These are phyloP conservation scores for Termitomyces sp. DNA, from an alignment of 768 basidiomycete species.

Conservation along the genomic window DNA sequence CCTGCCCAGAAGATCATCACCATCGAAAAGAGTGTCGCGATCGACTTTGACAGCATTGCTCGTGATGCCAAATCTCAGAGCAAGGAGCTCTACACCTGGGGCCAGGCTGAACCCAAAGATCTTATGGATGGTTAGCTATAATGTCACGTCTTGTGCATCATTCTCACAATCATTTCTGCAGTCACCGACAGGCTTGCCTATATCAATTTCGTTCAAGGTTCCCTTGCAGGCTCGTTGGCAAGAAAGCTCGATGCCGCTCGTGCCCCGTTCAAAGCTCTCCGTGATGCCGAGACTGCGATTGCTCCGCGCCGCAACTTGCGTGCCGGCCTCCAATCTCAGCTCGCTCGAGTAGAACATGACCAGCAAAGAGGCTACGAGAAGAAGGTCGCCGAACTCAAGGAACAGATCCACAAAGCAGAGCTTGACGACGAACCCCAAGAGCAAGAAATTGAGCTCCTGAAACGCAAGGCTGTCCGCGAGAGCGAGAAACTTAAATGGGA, in stretches of 20 bases:
- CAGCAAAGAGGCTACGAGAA: slow-evolving; percentile 60
- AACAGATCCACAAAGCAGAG: slow-evolving; percentile 62
- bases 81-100: slow-evolving; percentile 86
- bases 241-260: slow-evolving; percentile 60
- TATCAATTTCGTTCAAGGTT: slow-evolving; percentile 72
- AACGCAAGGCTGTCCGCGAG: slow-evolving; percentile 70
- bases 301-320: slow-evolving; percentile 60
- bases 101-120: slow-evolving; percentile 64
- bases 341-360: slow-evolving; percentile 60
- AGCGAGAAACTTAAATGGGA: slow-evolving; percentile 78
- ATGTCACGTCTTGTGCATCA: slow-evolving; percentile 3
- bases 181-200: slow-evolving; percentile 81
- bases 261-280: slow-evolving; percentile 60
- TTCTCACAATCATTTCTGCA: slow-evolving; percentile 19
- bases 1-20: slow-evolving; percentile 80
- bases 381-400: slow-evolving; percentile 64
- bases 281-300: slow-evolving; percentile 62
- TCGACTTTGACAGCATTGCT: slow-evolving; percentile 64
- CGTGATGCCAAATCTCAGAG: slow-evolving; percentile 67
- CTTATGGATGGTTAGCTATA: slow-evolving; percentile 65
- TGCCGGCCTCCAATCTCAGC: slow-evolving; percentile 50
- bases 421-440: slow-evolving; percentile 60
- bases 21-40: slow-evolving; percentile 66
- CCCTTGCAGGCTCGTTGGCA: slow-evolving; percentile 56
- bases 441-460: slow-evolving; percentile 63